Conservation (phyloP, 164 flowering plant species). For the Kingdonia uniflora region DNA sequence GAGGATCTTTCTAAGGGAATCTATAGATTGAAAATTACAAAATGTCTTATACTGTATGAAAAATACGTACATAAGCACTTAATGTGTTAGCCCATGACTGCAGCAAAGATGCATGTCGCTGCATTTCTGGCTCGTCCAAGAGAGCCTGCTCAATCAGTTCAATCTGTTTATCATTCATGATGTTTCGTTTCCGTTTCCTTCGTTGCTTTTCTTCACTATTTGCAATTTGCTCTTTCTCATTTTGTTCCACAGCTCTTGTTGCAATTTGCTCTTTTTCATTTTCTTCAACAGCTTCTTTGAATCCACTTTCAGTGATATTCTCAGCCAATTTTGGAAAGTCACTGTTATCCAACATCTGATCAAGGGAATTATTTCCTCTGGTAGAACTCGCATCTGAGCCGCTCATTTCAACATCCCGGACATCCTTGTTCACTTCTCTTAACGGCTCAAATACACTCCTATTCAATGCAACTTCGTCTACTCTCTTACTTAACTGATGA, state of each 20-base stretch:
- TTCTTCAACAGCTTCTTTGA: neutral
- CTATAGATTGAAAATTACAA: too few species aligned
- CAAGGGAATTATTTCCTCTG: conserved; percentile 24
- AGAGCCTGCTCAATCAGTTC: conserved; percentile 67
- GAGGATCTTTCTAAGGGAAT: too few species aligned
- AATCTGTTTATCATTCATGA: conserved; percentile 83
- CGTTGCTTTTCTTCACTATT: conserved; percentile 52
- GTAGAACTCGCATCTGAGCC: conserved; percentile 58
- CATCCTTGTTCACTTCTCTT: conserved; percentile 41
- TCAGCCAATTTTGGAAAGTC: neutral
- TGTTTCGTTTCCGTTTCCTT: conserved; percentile 73
- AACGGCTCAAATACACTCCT: conserved; percentile 18
- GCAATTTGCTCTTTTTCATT: too few species aligned
- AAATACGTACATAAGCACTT: conserved; percentile 61
- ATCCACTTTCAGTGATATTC: neutral
- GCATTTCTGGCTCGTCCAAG: conserved; percentile 86
- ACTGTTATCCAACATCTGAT: neutral
- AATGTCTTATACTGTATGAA: too few species aligned
- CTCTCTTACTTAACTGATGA: conserved; percentile 15
- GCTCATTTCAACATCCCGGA: conserved; percentile 49
- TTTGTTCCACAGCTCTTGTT: too few species aligned
- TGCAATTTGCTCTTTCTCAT: conserved; percentile 38
- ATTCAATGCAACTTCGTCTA: conserved; percentile 18
- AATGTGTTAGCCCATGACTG: conserved; percentile 80
- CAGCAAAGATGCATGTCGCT: conserved; percentile 56